Percentiles rank a stretch among this genome's conserved stretches.
Evolutionary conservation across 768 basidiomycete species (phyloP).

Genomic region (Rhodotorula toruloides): DNA sequence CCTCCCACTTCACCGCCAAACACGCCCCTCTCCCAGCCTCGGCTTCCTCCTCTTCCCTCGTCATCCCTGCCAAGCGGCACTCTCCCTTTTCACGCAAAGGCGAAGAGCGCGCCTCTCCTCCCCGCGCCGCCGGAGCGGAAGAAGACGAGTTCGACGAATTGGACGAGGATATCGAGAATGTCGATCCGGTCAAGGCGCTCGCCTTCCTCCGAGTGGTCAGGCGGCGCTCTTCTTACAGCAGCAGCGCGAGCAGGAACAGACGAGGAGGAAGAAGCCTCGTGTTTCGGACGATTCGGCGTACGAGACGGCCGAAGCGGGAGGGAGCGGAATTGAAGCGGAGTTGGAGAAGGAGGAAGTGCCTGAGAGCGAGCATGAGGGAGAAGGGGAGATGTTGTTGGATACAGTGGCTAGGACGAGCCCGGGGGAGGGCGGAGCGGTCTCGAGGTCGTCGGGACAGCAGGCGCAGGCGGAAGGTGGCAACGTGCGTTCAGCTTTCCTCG

Average conservation of each 20-base stretch:
- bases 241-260: neutral
- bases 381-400: neutral
- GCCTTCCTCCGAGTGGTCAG: neutral
- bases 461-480: neutral
- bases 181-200: neutral
- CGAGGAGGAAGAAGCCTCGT: slow-evolving; percentile 13
- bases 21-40: neutral
- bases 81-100: slow-evolving; percentile 16
- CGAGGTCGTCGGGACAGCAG: neutral
- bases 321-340: neutral
- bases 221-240: too few relatives aligned
- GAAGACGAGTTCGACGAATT: slow-evolving; percentile 10
- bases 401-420: neutral
- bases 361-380: slow-evolving; percentile 4
- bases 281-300: slow-evolving; percentile 13
- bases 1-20: neutral
- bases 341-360: neutral
- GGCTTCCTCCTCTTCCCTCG: neutral
- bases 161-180: neutral
- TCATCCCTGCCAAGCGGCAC: slow-evolving; percentile 12
- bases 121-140: neutral
- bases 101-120: too few relatives aligned
- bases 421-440: neutral
- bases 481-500: too few relatives aligned
- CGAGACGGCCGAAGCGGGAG: neutral